These are phyloP conservation scores for Rhinocladiella mackenziei DNA, from an alignment of 2,329 filamentous ascomycete genomes.

Conservation along the genomic window DNA sequence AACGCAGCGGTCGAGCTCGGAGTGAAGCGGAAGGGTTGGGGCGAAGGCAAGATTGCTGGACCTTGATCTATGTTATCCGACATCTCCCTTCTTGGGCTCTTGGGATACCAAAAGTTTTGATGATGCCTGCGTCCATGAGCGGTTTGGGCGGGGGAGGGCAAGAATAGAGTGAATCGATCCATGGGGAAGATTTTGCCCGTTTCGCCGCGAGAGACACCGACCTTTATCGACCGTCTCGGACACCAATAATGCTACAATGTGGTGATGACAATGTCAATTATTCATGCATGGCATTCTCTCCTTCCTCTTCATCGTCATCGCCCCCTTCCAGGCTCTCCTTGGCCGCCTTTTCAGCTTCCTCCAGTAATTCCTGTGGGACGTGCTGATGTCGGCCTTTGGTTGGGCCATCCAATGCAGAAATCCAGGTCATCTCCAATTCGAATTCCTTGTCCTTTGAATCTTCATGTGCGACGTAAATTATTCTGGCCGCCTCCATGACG, in stretches of 20 bases:
- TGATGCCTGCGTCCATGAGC: too few relatives aligned
- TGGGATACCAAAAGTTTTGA: neutral
- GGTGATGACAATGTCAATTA: constrained; percentile 42
- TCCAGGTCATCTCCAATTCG: constrained; percentile 98
- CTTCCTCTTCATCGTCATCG: constrained; percentile 71
- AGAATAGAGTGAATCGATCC: neutral
- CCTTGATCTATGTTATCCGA: constrained; percentile 1
- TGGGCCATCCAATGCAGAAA: constrained; percentile 76
- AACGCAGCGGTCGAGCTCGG: constrained; percentile 90
- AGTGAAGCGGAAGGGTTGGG: constrained; percentile 80
- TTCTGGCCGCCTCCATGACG: constrained; percentile 92
- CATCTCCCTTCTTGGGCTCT: neutral
- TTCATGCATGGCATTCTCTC: constrained; percentile 85
- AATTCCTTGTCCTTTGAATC: constrained; percentile 99
- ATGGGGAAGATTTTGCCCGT: neutral
- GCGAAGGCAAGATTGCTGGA: constrained; percentile 59
- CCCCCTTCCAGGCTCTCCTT: constrained; percentile 86
- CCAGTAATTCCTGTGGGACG: constrained; percentile 82
- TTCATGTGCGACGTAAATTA: constrained; percentile 96
- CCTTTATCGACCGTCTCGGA: constrained; percentile 11
- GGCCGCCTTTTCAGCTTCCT: constrained; percentile 88
- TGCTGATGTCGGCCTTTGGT: constrained; percentile 91
- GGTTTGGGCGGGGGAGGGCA: too few relatives aligned
- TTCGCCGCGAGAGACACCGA: constrained; percentile 1
- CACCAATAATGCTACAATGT: constrained; percentile 25